Evolutionary conservation across 139 green algal species (phyloP).

Genomic region (Yamagishiella unicocca): DNA sequence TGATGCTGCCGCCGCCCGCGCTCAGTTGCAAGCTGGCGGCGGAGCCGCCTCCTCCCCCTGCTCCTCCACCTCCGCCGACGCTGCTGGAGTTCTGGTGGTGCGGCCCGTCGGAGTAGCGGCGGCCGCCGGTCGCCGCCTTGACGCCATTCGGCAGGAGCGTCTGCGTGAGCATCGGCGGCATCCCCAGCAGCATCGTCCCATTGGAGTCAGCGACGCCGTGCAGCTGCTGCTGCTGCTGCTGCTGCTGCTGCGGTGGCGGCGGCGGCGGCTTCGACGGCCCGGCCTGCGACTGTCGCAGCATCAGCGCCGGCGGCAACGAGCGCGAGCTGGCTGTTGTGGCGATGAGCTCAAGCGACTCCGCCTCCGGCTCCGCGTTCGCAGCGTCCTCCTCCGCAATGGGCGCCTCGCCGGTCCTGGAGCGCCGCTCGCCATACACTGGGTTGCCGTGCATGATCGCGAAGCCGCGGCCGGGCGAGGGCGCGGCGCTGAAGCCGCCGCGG

Average conservation of each 20-base stretch:
- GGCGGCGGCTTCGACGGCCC: not conserved
- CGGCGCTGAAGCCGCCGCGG: not conserved
- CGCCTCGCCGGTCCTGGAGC: not conserved
- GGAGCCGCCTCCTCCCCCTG: no score
- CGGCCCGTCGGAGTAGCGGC: not conserved
- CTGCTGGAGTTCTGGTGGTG: not conserved
- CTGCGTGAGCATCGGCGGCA: not conserved
- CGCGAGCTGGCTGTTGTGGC: not conserved
- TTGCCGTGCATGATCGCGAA: slow-evolving; percentile 30
- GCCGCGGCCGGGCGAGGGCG: not conserved
- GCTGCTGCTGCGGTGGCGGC: not conserved
- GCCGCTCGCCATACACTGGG: not conserved
- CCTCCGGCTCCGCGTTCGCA: not conserved
- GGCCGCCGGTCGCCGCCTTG: not conserved
- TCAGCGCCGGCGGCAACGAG: not conserved
- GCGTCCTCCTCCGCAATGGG: not conserved
- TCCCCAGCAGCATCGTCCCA: not conserved
- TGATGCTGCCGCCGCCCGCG: no score
- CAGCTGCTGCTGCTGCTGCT: not conserved
- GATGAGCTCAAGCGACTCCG: slow-evolving; percentile 7
- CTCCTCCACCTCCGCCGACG: not conserved
- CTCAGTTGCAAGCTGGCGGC: not conserved
- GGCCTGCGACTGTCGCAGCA: not conserved
- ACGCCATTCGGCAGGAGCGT: not conserved
- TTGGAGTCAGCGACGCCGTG: not conserved